Base-by-base conservation (phyloP, 257 asterid species). In the Capsicum chinense region DNA sequence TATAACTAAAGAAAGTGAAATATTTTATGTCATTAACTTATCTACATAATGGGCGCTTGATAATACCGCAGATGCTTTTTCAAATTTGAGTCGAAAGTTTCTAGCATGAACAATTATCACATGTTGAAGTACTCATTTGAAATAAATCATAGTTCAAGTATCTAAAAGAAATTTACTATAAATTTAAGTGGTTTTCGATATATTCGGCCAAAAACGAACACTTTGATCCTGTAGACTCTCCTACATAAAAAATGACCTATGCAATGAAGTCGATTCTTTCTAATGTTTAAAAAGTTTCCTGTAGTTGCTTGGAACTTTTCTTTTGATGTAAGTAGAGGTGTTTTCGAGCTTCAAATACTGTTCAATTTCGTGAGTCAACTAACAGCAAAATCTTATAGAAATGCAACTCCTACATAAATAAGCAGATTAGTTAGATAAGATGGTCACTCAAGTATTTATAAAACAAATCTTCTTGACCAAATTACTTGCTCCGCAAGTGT, bases 241-340 rank as follows among this genome's bases (percentile, higher is more conserved):
- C 13, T 33, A 37, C 3, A 37, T 69, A 39, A 69, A 44, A 62
- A 62, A 81, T 44, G 84, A 62, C 59, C 16, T 15, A 19, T 44
- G n/a, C 21, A 81, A 47, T 54, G 52, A 74, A 80, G 90, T 87
- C 89, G 69, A 80, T 85, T 3, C 0, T 83, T 64, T 79, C n/a
- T 71, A 67, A 84, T 79, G 83, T 85, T 26, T 85, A 76, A 44
- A 9, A 57, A 13, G 79, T 78, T 50, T 19, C 78, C 1, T 12
- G 74, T 60, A 78, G 79, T 87, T 84, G 86, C 73, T 82, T 85
- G 85, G 64, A 76, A 84, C 83, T 76, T 76, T 26, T 35, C 60
- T 83, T 74, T 26, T 19, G 79, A 15, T 52, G 13, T 16, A 8
- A 9, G 11, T 33, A 83, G 68, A 83, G 69, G 14, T 56, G 80